Base-by-base conservation (phyloP, 2,329 filamentous ascomycete genomes). In the Colletotrichum paranaense region DNA sequence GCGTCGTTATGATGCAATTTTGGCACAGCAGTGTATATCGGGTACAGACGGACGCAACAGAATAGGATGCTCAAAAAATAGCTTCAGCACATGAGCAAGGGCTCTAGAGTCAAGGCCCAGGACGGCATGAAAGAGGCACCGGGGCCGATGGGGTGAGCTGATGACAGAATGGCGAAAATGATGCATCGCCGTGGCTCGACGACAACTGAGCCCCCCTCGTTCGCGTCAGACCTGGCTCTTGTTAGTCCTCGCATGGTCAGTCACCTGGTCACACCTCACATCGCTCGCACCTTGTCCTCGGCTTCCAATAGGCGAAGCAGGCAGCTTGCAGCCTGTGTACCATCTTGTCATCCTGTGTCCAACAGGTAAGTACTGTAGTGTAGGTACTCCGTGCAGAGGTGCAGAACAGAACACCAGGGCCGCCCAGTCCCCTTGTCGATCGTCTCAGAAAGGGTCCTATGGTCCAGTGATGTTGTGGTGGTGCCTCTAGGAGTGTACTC, bases 101-200 rank as follows among this genome's bases (percentile, higher is more conserved):
- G 55, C 16, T 14, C 11, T 12, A 35, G 32, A 35, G 32, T 35
- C 28, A 30, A 58, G 55, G 30, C 2, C 16, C 55, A 58, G 11
- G 28, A 28, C 55, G 30, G 28, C 16, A 38, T 35, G 19, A 59
- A 38, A 60, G 24, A 60, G 57, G 32, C 4, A 2, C 11, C 62
- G 68, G 57, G 56, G 30, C 26, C 12, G 70, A 73, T 70, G 60
- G 55, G 38, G 67, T 70, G 60, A 73, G 70, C 70, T 73, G 70
- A 73, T 70, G 67, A 65, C 70, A 73, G 67, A 62, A 73, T 71
- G 28, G 67, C 71, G 56, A 73, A 66, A 56, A 71, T 73, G 71
- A 66, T 73, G 70, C 67, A 70, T 73, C 60, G 67, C 67, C 64
- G 46, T 26, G 24, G 22, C 12, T 28, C 16, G 35, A 38, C n/a